Evolutionary conservation across 345 rosid genomes (phyloP).

Genomic region (Acer negundo): DNA sequence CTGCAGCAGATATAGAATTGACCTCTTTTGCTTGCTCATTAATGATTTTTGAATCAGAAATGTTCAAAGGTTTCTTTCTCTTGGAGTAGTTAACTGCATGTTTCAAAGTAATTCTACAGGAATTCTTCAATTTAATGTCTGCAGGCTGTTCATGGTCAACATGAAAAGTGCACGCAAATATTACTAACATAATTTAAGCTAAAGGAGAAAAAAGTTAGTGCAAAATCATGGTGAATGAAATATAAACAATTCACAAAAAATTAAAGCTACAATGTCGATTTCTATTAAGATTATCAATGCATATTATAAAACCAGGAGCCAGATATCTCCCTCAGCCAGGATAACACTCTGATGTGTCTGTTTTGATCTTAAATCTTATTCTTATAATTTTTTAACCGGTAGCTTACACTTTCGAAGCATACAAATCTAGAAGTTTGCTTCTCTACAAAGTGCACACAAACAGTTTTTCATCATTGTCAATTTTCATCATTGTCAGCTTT

Average conservation of each 20-base stretch:
- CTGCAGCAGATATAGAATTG: conserved; percentile 36
- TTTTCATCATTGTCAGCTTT: background rate
- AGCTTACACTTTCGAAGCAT: background rate
- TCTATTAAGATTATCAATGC: background rate
- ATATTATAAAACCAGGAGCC: conserved; percentile 1
- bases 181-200: background rate
- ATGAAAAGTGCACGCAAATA: background rate
- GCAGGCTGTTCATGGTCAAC: conserved; percentile 37
- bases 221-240: background rate
- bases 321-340: background rate
- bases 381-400: background rate
- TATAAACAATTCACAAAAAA: background rate
- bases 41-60: conserved; percentile 24
- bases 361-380: background rate
- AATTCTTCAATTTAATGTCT: conserved; percentile 23
- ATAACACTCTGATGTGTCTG: background rate
- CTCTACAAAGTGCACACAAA: too few relatives aligned
- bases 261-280: background rate
- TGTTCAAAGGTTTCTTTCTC: conserved; percentile 20
- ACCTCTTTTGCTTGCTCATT: conserved; percentile 40
- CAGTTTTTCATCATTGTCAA: background rate
- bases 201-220: background rate
- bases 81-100: conserved; percentile 14
- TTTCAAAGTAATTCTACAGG: conserved; percentile 12
- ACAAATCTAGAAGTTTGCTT: background rate